phyloP scores from a whole-genome alignment of 495 filamentous ascomycete genomes.

The Thozetella sp. region DNA sequence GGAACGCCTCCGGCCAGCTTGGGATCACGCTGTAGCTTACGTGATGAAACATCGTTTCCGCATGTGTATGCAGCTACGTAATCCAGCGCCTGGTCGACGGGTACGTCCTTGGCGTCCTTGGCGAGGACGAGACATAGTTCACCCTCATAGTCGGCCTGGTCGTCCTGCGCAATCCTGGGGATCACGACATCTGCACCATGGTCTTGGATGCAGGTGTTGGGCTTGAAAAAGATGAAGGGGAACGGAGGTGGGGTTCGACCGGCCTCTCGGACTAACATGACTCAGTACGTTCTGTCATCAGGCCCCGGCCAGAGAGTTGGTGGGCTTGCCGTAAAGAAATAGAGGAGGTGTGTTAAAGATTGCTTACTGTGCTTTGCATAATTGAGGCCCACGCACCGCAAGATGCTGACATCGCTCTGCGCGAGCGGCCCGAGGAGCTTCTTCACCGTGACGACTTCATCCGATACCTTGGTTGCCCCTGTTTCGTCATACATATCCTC shows the following conservation, averaged over 20 bases:
- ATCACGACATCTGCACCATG: conserved; percentile 41
- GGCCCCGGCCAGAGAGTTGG: too few relatives aligned
- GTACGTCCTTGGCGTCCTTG: conserved; percentile 45
- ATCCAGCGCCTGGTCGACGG: conserved; percentile 34
- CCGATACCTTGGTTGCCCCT: conserved; percentile 30
- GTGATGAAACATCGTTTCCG: conserved; percentile 51
- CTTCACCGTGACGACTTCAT: conserved; percentile 35
- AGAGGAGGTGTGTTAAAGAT: neutral
- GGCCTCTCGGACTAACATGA: conserved; percentile 47
- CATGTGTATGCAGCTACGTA: conserved; percentile 51
- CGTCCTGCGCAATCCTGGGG: conserved; percentile 49
- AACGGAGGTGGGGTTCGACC: conserved; percentile 45
- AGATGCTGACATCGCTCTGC: conserved; percentile 32
- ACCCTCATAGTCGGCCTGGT: conserved; percentile 55
- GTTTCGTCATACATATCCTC: conserved; percentile 40
- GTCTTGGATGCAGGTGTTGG: conserved; percentile 41
- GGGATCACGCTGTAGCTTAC: conserved; percentile 47
- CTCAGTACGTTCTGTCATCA: too few relatives aligned
- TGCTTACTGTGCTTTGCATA: conserved; percentile 39
- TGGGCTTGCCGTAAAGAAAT: neutral
- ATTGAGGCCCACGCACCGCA: conserved; percentile 42
- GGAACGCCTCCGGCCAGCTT: conserved; percentile 22
- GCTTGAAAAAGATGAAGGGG: conserved; percentile 55
- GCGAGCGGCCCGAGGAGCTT: conserved; percentile 35
- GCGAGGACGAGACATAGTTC: conserved; percentile 50